These are phyloP conservation scores for Hypomyces rosellus DNA, from an alignment of 2,329 filamentous ascomycete species.

Conservation along the genomic window DNA sequence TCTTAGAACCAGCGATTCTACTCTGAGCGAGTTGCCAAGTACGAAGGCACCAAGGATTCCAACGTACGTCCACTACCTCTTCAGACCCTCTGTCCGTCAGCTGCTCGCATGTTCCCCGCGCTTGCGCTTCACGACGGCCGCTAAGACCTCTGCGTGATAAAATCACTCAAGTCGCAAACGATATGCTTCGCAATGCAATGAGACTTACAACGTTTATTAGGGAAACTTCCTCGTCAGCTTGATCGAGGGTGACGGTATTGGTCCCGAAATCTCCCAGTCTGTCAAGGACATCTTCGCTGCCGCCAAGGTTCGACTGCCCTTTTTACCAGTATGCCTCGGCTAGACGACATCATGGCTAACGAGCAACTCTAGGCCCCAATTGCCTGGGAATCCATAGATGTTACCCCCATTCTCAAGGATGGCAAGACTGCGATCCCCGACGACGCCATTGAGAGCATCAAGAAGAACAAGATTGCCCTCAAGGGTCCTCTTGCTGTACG, in stretches of 20 bases:
- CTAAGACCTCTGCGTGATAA: slow-evolving; percentile 21
- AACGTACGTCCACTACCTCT: slow-evolving; percentile 68
- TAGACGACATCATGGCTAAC: slow-evolving; percentile 18
- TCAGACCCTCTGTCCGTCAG: slow-evolving; percentile 12
- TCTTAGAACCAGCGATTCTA: slow-evolving; percentile 54
- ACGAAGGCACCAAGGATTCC: slow-evolving; percentile 81
- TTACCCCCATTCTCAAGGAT: slow-evolving; percentile 87
- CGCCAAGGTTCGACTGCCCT: slow-evolving; percentile 62
- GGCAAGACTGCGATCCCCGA: slow-evolving; percentile 94
- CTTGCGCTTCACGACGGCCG: slow-evolving; percentile 19
- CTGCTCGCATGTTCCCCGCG: slow-evolving; percentile 4
- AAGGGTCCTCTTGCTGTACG: slow-evolving; percentile 94
- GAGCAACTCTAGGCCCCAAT: slow-evolving; percentile 62
- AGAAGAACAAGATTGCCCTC: slow-evolving; percentile 92
- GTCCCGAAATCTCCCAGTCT: slow-evolving; percentile 93
- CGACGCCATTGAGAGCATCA: slow-evolving; percentile 86
- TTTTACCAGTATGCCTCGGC: not conserved
- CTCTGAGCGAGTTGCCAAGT: slow-evolving; percentile 79
- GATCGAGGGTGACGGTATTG: slow-evolving; percentile 98
- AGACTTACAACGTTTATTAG: slow-evolving; percentile 40
- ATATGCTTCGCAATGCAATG: slow-evolving; percentile 11
- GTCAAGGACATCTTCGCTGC: slow-evolving; percentile 98
- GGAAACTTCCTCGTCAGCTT: slow-evolving; percentile 93
- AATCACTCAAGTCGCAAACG: slow-evolving; percentile 34
- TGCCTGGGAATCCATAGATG: slow-evolving; percentile 95